Evolutionary conservation across 441 rosid species (phyloP).

Genomic region (Francoa sonchifolia): DNA sequence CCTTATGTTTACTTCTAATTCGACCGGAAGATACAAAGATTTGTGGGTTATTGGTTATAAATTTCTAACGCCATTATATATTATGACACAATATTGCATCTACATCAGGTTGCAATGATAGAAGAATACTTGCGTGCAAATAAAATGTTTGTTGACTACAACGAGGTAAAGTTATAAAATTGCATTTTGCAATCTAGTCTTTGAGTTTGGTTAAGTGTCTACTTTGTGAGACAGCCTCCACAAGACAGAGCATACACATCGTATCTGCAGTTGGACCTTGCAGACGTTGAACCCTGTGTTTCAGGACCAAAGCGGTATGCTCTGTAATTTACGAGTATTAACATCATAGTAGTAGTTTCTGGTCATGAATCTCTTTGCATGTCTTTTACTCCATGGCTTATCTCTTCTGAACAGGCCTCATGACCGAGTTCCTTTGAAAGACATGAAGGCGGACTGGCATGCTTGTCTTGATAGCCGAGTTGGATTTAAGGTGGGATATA

Average conservation of each 20-base stretch:
- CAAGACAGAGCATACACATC: slow-evolving; percentile 42
- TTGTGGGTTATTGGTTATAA: background rate
- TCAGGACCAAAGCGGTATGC: slow-evolving; percentile 58
- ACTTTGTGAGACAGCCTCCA: slow-evolving; percentile 30
- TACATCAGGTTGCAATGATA: slow-evolving; percentile 41
- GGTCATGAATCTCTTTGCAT: background rate
- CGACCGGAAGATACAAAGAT: slow-evolving; percentile 2
- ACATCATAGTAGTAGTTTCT: too few species aligned
- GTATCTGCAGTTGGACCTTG: slow-evolving; percentile 40
- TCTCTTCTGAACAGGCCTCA: slow-evolving; percentile 33
- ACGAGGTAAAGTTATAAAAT: slow-evolving; percentile 27
- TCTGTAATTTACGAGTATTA: slow-evolving; percentile 3
- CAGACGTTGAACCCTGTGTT: slow-evolving; percentile 47
- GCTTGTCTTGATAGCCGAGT: slow-evolving; percentile 42
- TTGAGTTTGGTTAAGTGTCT: slow-evolving; percentile 2
- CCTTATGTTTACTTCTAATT: slow-evolving; percentile 2
- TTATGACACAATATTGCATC: background rate
- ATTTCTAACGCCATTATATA: background rate
- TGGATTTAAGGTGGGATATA: slow-evolving; percentile 49
- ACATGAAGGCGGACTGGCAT: too few species aligned
- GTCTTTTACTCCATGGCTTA: slow-evolving; percentile 1
- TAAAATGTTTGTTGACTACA: slow-evolving; percentile 52
- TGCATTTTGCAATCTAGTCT: background rate
- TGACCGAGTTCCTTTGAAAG: slow-evolving; percentile 47
- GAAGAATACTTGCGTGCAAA: slow-evolving; percentile 54